Evolutionary conservation across 306 rosid species (phyloP).

Genomic region (Quercus aquifolioides): DNA sequence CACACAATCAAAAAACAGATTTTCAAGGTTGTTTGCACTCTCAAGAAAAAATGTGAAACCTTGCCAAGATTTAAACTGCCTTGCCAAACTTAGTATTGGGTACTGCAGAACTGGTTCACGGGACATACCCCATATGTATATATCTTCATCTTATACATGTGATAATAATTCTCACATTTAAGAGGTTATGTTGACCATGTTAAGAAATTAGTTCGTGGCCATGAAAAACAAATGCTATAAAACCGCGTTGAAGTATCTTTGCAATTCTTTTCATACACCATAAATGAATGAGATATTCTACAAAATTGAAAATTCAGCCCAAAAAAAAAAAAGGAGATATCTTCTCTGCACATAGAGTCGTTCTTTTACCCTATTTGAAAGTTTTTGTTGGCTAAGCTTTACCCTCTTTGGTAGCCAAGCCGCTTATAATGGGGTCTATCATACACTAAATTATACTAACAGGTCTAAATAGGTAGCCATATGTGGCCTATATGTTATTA

Average conservation of each 20-base stretch:
- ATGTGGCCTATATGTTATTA: conserved; percentile 20
- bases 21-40: no score
- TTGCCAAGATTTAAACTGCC: neutral
- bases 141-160: conserved; percentile 29
- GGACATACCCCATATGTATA: conserved; percentile 9
- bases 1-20: neutral
- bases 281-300: neutral
- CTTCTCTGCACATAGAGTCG: neutral
- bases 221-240: conserved; percentile 1
- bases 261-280: conserved; percentile 7
- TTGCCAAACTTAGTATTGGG: neutral
- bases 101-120: conserved; percentile 15
- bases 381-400: conserved; percentile 5
- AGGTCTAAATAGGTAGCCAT: neutral
- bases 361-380: conserved; percentile 33
- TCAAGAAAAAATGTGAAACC: neutral
- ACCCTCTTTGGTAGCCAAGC: neutral
- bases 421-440: neutral
- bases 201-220: conserved; percentile 3
- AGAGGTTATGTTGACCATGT: neutral
- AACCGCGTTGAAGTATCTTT: conserved; percentile 26
- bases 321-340: no score
- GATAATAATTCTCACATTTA: conserved; percentile 21
- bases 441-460: neutral
- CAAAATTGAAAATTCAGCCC: neutral